A percentile compares a stretch with the other conserved stretches of the same genome.
Evolutionary conservation across 225 moss, liverwort and hornwort genomes (phyloP).

Genomic region (Polytrichum formosum): DNA sequence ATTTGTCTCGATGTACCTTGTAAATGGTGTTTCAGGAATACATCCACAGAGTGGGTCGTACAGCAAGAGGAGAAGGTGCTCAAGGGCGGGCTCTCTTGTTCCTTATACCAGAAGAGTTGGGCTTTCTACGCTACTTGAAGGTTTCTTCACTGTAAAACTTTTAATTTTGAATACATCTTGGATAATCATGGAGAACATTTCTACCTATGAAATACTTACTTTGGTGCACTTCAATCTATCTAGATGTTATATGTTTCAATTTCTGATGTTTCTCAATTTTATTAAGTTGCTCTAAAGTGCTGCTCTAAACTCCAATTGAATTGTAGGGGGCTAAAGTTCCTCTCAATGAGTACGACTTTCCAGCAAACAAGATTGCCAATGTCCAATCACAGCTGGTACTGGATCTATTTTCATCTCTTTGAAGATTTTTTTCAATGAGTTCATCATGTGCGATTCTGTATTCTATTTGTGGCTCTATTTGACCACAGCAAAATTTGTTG

Average conservation of each 20-base stretch:
- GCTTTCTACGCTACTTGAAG: conserved; percentile 82
- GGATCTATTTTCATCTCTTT: not conserved
- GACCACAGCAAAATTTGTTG: too few species aligned
- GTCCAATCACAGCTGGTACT: conserved; percentile 92
- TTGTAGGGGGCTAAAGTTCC: conserved; percentile 93
- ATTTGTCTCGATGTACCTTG: too few species aligned
- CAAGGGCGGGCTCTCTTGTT: conserved; percentile 85
- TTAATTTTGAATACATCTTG: not conserved
- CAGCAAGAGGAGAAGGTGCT: conserved; percentile 94
- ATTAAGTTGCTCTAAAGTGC: too few species aligned
- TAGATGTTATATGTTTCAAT: too few species aligned
- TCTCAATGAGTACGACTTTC: conserved; percentile 90
- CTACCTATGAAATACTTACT: too few species aligned
- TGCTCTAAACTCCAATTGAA: too few species aligned
- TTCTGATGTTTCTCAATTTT: too few species aligned
- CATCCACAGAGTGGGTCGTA: conserved; percentile 95
- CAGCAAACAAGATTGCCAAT: conserved; percentile 82
- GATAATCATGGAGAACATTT: too few species aligned
- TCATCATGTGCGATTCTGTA: too few species aligned
- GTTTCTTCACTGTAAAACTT: conserved; percentile 3
- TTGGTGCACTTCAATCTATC: too few species aligned
- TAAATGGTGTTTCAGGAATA: conserved; percentile 56
- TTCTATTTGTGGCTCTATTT: too few species aligned
- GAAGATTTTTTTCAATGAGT: too few species aligned
- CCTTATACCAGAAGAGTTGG: conserved; percentile 87